Base-by-base conservation (phyloP, 2,329 filamentous ascomycete species). In the Colletotrichum acutatum region DNA sequence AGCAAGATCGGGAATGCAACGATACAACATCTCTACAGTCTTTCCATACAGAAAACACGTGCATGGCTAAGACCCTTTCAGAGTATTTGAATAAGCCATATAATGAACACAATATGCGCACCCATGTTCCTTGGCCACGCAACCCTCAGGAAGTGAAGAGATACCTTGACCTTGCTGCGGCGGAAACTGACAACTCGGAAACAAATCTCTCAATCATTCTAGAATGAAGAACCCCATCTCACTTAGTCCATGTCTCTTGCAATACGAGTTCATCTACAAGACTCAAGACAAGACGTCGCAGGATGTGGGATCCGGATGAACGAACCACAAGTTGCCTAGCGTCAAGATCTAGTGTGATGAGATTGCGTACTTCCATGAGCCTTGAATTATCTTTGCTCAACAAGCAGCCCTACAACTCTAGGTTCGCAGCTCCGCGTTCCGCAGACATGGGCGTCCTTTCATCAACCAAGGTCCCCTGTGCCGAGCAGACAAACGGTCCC, bases 381-480 rank as follows among this genome's bases (percentile, higher is more conserved):
- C 37, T 26, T 57, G 30, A 22, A 32, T 24, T 22, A n/a, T n/a
- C 11, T 49, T 14, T 61, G 42, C 42, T 49, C 3, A 24, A 14
- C 14, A 49, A 19, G n/a, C 54, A 66, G 68, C 62, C 62, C 42
- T 71, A 60, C n/a, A 26, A 57, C 12, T 14, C 46, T 61, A 66
- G 26, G 56, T n/a, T 67, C 56, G 7, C 14, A 34, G 9, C 22
- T 46, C 63, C 68, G 62, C 19, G n/a, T 59, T 56, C 68, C 42
- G 56, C 16, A 9, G 19, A 52, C 59, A 56, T 8, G 66, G 62
- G 68, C 37, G 60, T 24, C 42, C 42, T 49, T 9, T 57, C 54
- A 57, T 42, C 34, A 5, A 2, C 8, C n/a, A 8, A 59, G 14
- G 8, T 42, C n/a, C 14, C 19, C 24, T n/a, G n/a, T 22, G 12